phyloP scores from a whole-genome alignment of 2,329 filamentous ascomycete species.

The Emergomyces pasteurianus region DNA sequence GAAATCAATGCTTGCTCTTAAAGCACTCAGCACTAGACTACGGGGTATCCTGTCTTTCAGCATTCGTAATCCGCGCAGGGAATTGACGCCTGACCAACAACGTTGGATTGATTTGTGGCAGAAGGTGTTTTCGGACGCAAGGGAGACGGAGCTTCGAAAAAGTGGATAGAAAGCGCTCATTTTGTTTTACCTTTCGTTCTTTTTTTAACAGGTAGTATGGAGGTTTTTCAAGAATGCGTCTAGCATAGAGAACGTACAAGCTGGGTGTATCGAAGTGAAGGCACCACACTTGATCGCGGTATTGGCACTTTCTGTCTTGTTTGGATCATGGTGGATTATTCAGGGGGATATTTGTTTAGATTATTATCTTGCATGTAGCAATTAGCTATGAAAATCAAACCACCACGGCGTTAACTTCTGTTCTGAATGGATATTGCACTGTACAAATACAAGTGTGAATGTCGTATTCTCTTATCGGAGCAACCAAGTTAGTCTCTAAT shows the following conservation, averaged over 20 bases:
- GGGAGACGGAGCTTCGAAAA: constrained; percentile 2
- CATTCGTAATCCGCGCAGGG: constrained; percentile 41
- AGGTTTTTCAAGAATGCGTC: neutral
- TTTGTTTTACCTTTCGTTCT: neutral
- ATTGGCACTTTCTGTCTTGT: neutral
- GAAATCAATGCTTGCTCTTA: constrained; percentile 84
- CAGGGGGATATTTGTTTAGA: neutral
- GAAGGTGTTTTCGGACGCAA: constrained; percentile 42
- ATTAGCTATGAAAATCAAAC: neutral
- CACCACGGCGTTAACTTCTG: neutral
- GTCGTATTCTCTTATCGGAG: neutral
- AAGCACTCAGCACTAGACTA: constrained; percentile 60
- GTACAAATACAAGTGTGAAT: neutral
- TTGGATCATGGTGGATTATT: neutral
- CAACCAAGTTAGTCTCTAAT: neutral
- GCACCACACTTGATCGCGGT: neutral
- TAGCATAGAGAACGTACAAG: neutral
- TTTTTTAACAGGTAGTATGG: too few species aligned
- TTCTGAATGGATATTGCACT: neutral
- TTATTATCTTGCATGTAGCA: neutral
- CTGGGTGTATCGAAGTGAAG: neutral
- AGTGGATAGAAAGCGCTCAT: neutral
- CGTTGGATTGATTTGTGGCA: constrained; percentile 67
- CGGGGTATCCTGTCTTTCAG: constrained; percentile 61
- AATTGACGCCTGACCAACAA: constrained; percentile 49